Base-by-base conservation (phyloP, 2,329 filamentous ascomycete genomes). In the Talaromyces rugulosus region DNA sequence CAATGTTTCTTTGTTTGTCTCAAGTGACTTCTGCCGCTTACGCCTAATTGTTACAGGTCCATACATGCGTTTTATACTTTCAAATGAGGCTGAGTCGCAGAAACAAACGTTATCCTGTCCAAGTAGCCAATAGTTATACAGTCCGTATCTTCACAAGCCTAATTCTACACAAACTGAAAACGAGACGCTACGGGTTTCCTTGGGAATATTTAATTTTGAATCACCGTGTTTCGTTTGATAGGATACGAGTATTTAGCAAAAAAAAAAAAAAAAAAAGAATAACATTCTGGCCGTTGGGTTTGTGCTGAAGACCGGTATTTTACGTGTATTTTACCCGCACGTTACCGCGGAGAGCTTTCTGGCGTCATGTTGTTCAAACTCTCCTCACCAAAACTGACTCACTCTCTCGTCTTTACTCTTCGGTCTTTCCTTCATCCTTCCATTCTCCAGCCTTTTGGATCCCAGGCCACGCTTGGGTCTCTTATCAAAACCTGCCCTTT, bases 291-390 rank as follows among this genome's bases (percentile, higher is more conserved):
- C 16, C 2, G 36, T 40, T n/a, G 36, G 36, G 14, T 40, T 16
- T 23, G 23, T 23, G 23, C 14, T n/a, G 36, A 47, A 27, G 11
- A 27, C 44, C 44, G n/a, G 44, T 47, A 47, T 47, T 18, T 47
- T 47, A 47, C 44, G 44, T 18, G 44, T 47, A 47, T 23, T 6
- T 47, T 27, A 47, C 44, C 44, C 44, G 44, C 44, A 47, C 44
- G 44, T 18, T 47, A 47, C 44, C n/a, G 44, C 44, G 23, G 44
- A 27, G 44, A 47, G 44, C 44, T 47, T 12, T 47, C 44, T 47
- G 44, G 23, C 44, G 23, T 51, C 60, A 62, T 62, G 60, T 55
- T 33, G 50, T 40, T 23, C 60, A 51, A 44, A 47, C 52, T 51
- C 56, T 50, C 50, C 51, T 62, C 56, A 59, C 60, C 53, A 55